These are phyloP conservation scores for Alnus rubra DNA, from an alignment of 306 rosid genomes.

Conservation along the genomic window DNA sequence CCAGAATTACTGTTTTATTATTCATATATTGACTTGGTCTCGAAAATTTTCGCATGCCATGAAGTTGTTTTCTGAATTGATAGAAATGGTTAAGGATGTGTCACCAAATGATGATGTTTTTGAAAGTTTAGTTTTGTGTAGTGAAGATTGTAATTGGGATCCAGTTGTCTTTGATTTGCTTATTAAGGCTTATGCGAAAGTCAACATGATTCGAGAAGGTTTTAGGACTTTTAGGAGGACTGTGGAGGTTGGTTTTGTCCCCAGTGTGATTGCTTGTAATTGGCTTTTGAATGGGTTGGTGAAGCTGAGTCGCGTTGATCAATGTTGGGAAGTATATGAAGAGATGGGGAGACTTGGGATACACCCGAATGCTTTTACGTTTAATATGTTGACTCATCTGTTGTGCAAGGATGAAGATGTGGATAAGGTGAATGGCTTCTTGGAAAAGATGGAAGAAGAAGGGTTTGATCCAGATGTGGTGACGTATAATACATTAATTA, in stretches of 20 bases:
- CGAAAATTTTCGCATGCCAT: slow-evolving; percentile 55
- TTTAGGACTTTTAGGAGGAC: slow-evolving; percentile 57
- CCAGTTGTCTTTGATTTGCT: slow-evolving; percentile 75
- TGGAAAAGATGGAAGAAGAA: slow-evolving; percentile 91
- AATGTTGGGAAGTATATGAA: slow-evolving; percentile 83
- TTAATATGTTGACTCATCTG: slow-evolving; percentile 73
- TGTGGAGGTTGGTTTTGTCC: slow-evolving; percentile 56
- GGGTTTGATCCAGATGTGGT: slow-evolving; percentile 87
- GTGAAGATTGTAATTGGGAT: slow-evolving; percentile 83
- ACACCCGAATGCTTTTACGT: slow-evolving; percentile 71
- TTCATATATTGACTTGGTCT: slow-evolving; percentile 72
- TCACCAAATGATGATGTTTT: slow-evolving; percentile 48
- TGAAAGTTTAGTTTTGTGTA: slow-evolving; percentile 41
- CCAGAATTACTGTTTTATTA: slow-evolving; percentile 57
- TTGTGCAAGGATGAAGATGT: slow-evolving; percentile 66
- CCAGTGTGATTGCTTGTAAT: slow-evolving; percentile 71
- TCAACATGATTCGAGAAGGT: slow-evolving; percentile 63
- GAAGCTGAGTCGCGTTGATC: slow-evolving; percentile 44
- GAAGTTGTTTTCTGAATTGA: slow-evolving; percentile 63
- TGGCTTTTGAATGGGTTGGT: slow-evolving; percentile 60
- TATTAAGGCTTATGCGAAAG: slow-evolving; percentile 76
- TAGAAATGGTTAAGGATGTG: slow-evolving; percentile 39
- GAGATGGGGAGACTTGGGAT: slow-evolving; percentile 84
- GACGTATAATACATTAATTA: slow-evolving; percentile 72
- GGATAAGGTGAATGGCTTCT: slow-evolving; percentile 66